Evolutionary conservation across 176 grass and related monocot genomes (phyloP).

Genomic region (Luzula sylvatica): DNA sequence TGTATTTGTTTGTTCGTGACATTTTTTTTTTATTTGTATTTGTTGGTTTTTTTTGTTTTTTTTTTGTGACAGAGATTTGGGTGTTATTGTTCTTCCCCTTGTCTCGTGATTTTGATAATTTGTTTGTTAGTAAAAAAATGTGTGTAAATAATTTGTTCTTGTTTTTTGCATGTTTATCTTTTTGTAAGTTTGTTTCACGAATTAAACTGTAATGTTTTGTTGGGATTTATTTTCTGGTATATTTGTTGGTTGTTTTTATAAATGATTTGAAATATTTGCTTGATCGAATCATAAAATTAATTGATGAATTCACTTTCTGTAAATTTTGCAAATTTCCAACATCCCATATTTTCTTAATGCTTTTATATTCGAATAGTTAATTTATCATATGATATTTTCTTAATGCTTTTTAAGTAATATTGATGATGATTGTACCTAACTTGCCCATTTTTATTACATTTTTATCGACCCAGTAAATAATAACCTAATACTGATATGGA

Average conservation of each 20-base stretch:
- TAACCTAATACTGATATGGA: too few species aligned
- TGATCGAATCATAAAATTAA: not conserved
- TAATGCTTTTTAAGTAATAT: too few species aligned
- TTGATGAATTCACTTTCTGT: not conserved
- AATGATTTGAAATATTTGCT: constrained; percentile 4
- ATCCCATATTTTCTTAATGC: too few species aligned
- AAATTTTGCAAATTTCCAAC: not conserved
- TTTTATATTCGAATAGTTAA: too few species aligned
- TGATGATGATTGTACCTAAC: too few species aligned
- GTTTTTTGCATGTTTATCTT: not conserved
- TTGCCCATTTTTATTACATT: too few species aligned
- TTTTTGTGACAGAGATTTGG: not conserved
- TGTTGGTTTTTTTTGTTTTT: not conserved
- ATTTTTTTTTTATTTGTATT: not conserved
- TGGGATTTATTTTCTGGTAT: not conserved
- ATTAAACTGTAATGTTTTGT: not conserved
- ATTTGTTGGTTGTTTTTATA: not conserved
- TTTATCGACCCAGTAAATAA: too few species aligned
- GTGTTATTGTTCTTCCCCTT: not conserved
- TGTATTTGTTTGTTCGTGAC: constrained; percentile 1
- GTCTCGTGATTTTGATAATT: constrained; percentile 12
- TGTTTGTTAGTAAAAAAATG: constrained; percentile 9
- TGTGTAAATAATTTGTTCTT: constrained; percentile 19
- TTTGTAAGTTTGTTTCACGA: constrained; percentile 5
- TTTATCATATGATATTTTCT: too few species aligned